These are phyloP conservation scores for Otatea glauca DNA, from an alignment of 176 grass and related monocot species.

Conservation along the genomic window DNA sequence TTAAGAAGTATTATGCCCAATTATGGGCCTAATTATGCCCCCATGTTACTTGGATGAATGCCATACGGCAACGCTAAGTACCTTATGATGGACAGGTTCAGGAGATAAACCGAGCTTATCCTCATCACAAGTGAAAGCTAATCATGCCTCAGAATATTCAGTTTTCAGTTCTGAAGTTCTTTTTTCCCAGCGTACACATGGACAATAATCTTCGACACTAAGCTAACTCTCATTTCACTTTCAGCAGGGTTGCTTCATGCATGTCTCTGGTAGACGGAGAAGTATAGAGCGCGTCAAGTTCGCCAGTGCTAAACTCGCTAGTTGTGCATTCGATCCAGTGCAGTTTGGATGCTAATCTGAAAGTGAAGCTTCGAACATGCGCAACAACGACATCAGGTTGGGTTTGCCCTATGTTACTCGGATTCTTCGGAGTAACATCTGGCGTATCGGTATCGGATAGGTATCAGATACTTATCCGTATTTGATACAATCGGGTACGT, in stretches of 20 bases:
- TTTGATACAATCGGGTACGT: no score
- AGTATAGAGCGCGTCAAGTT: neutral
- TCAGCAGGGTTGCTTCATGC: neutral
- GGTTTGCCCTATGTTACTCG: no score
- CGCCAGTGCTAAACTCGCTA: no score
- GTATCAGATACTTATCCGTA: no score
- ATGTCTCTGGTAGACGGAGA: neutral
- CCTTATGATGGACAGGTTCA: conserved; percentile 11
- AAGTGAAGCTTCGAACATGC: no score
- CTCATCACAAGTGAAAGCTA: conserved; percentile 14
- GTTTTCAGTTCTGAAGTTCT: neutral
- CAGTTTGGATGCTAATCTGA: no score
- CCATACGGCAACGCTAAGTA: conserved; percentile 35
- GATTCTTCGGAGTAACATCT: no score
- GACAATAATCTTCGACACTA: neutral
- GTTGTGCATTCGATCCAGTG: no score
- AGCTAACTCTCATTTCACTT: neutral
- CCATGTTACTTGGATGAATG: neutral
- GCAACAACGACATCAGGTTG: no score
- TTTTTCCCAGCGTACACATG: neutral
- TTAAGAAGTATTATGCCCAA: conserved; percentile 27
- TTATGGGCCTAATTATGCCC: conserved; percentile 18
- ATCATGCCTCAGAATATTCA: neutral
- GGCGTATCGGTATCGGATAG: no score
- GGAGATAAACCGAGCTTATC: conserved; percentile 21